Evolutionary conservation across 2,329 filamentous ascomycete genomes (phyloP), one percentile per base, ranked within the genome.

Genomic region (Epichloe hybrida): DNA sequence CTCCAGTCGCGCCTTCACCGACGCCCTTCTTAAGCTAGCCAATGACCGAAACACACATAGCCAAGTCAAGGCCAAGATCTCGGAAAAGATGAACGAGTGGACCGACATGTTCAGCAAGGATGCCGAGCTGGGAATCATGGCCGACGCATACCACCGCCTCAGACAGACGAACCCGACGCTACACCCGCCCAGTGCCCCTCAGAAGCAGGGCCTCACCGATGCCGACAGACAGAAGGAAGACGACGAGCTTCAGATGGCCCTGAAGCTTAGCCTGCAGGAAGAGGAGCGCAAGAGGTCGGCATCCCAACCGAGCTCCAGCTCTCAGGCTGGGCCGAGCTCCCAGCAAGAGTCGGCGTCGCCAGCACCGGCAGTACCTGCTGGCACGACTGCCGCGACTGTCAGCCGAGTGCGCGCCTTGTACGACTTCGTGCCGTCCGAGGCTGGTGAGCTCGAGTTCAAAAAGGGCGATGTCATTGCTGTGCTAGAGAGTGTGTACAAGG

Each of bases 401-500:
- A 97, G 91, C 52, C 81, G 93, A 48, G 93, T 98, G 46, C 81
- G 91, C 57, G 93, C 93, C 1, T 75, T 97, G 44, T 98, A 88
- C 65, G 93, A 98, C 66, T 98, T 98, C 66, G 83, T 86, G 48
- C 91, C 93, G 2, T 94, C 90, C 0, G 93, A 98, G 66, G 81
- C 89, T 0, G 93, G 91, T 46, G 93, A 98, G 71, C 74, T 98
- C 54, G 89, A 95, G 59, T 98, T 98, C 67, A 86, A 90, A 59
- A 95, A 95, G 70, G 91, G 93, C 31, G 93, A 98, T 64, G 85
- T 97, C 40, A 98, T 98, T 66, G 91, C 93, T 1, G 93, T 98
- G 15, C 75, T 98, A 40, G 93, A 97, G 68, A 96, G 90, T 1
- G 93, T 97, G 2, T 98, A 94, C 72, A 98, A 97, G 69, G 93